Evolutionary conservation across 805 yeast genomes (phyloP), one percentile per base, ranked within the genome.

Genomic region (Metschnikowia noctiluminum): DNA sequence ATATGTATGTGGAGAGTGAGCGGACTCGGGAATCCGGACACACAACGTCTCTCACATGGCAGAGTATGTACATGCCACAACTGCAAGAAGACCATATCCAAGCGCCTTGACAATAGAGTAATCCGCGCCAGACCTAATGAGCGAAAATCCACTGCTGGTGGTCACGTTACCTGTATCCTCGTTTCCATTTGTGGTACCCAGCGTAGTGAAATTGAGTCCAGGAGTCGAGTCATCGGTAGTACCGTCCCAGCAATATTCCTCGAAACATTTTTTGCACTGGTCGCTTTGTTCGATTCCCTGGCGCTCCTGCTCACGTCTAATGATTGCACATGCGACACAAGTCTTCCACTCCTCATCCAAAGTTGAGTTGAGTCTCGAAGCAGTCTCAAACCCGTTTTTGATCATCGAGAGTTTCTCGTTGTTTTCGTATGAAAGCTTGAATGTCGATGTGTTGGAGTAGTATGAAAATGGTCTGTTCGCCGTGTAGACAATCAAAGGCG

Each of bases 311-410:
- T 85, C 80, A 64, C 96, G 81, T 69, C 88, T 84, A 50, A 88
- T 74, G 40, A 89, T 78, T 9, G 95, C 96, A 74, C 96, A 89
- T 2, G 87, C 87, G 42, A 89, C 76, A 71, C 96, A 89, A 7
- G 82, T 77, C 38, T 79, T 70, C 84, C 87, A 89, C 37, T 85
- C 82, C 4, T 69, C 62, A 55, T 87, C 95, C 26, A 83, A 61
- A 12, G 95, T 84, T 35, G 81, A 67, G 62, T 87, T 88, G 49
- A 75, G 73, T 14, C 66, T 46, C 15, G 62, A 56, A 2, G 66
- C 63, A 10, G 50, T 56, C 49, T 64, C 68, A 40, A 56, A 64
- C 2, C 68, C 68, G 48, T 64, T 64, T 42, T 52, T 48, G 52
- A 64, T 62, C 60, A 64, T 56, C 6, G 58, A 57, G 16, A 51